A percentile compares a stretch with the other conserved stretches of the same genome.
Evolutionary conservation across 208 protist species (phyloP).

Genomic region (Leishmania gerbilli): DNA sequence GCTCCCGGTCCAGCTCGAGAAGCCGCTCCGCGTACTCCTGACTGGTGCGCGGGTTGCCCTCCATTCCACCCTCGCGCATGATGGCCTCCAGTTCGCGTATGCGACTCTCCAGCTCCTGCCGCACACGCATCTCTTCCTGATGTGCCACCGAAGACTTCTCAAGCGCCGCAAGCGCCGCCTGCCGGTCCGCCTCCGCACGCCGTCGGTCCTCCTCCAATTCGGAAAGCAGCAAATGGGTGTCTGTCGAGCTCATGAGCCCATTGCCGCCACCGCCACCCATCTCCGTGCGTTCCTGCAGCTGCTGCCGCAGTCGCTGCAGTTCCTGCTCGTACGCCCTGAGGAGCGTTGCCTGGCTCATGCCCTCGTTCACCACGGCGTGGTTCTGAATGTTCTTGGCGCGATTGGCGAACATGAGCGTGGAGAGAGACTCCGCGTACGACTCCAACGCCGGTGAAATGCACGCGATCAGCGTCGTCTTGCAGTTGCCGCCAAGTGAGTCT

Average conservation of each 20-base stretch:
- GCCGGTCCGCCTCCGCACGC: constrained; percentile 38
- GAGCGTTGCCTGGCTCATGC: constrained; percentile 55
- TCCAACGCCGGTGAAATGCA: constrained; percentile 78
- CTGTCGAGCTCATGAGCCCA: background rate
- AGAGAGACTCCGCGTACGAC: constrained; percentile 81
- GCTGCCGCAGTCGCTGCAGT: constrained; percentile 49
- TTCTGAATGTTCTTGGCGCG: constrained; percentile 72
- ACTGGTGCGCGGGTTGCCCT: constrained; percentile 48
- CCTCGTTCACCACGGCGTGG: constrained; percentile 72
- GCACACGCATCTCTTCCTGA: constrained; percentile 43
- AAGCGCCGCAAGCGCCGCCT: constrained; percentile 65
- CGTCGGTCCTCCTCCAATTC: constrained; percentile 42
- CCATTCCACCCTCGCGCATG: constrained; percentile 47
- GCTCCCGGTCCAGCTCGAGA: constrained; percentile 84
- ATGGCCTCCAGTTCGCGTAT: constrained; percentile 63
- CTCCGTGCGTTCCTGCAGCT: constrained; percentile 47
- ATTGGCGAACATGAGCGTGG: constrained; percentile 81
- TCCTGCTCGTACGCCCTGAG: constrained; percentile 68
- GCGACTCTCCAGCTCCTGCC: constrained; percentile 51
- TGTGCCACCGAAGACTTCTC: constrained; percentile 47
- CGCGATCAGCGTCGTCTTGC: constrained; percentile 92
- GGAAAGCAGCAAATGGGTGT: constrained; percentile 21
- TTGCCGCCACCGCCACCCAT: constrained; percentile 5
- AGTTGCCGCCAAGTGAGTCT: constrained; percentile 95
- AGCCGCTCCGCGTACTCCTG: constrained; percentile 68